These are phyloP conservation scores for Mimosa pudica DNA, from an alignment of 306 rosid species.

Conservation along the genomic window DNA sequence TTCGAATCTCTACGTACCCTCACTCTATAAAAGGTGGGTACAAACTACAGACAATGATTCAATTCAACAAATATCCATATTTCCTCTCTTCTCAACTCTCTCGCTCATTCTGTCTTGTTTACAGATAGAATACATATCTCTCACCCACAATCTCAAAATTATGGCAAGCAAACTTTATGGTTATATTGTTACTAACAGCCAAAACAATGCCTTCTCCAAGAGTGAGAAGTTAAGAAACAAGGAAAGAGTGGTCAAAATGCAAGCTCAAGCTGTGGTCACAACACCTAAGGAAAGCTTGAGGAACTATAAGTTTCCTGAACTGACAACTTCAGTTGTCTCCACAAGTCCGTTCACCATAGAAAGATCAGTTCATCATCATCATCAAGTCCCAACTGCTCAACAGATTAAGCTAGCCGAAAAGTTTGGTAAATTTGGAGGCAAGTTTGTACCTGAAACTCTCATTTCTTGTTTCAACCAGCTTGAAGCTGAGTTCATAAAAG, in stretches of 20 bases:
- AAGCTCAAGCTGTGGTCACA: neutral
- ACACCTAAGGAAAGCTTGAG: neutral
- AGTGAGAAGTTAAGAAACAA: neutral
- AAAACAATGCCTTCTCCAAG: neutral
- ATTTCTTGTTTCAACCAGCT: constrained; percentile 46
- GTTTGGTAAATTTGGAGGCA: constrained; percentile 79
- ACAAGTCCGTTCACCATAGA: neutral
- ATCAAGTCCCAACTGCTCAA: neutral
- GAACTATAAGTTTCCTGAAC: neutral
- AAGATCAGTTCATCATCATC: neutral
- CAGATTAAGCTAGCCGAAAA: constrained; percentile 32
- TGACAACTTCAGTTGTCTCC: neutral
- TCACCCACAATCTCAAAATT: too few species aligned
- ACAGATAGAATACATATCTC: too few species aligned
- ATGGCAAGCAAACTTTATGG: too few species aligned
- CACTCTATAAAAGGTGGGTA: too few species aligned
- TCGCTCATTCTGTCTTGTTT: too few species aligned
- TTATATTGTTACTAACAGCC: too few species aligned
- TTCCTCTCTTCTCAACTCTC: too few species aligned
- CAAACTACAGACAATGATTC: too few species aligned
- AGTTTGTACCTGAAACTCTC: constrained; percentile 64
- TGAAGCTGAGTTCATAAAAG: constrained; percentile 53
- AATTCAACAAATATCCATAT: too few species aligned
- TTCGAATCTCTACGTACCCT: too few species aligned
- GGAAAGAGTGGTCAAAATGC: neutral